These are phyloP conservation scores for Endothia cerciana DNA, from an alignment of 2,329 filamentous ascomycete genomes.

Conservation along the genomic window DNA sequence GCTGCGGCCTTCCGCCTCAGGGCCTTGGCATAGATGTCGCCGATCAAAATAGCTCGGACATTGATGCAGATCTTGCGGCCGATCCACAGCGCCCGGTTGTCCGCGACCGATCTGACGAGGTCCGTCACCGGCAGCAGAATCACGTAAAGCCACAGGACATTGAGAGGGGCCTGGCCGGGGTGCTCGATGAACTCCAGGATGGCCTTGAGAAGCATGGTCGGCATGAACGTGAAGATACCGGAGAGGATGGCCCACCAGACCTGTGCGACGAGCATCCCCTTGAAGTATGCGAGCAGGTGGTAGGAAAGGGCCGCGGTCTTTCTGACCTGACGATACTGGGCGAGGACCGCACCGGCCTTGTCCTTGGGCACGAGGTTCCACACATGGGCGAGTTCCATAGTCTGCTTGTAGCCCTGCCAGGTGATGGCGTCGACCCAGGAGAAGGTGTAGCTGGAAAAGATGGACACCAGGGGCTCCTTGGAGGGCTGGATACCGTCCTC, in stretches of 20 bases:
- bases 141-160: constrained; percentile 95
- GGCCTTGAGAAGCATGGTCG: constrained; percentile 85
- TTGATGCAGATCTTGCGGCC: constrained; percentile 94
- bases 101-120: constrained; percentile 77
- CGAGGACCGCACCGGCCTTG: constrained; percentile 80
- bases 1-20: constrained; percentile 87
- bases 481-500: constrained; percentile 88
- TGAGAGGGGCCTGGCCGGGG: constrained; percentile 73
- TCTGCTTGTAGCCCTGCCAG: constrained; percentile 83
- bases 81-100: constrained; percentile 88
- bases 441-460: constrained; percentile 87
- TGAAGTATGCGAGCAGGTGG: constrained; percentile 86
- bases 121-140: constrained; percentile 86
- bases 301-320: constrained; percentile 78
- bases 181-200: constrained; percentile 95
- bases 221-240: constrained; percentile 85
- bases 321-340: constrained; percentile 82
- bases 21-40: constrained; percentile 96
- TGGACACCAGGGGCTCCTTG: constrained; percentile 81
- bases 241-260: constrained; percentile 78
- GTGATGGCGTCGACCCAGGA: constrained; percentile 90
- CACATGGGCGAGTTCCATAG: constrained; percentile 81
- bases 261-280: constrained; percentile 73
- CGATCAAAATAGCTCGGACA: constrained; percentile 91
- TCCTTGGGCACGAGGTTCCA: constrained; percentile 91